A percentile compares a stretch with the other conserved stretches of the same genome.
Evolutionary conservation across 768 basidiomycete species (phyloP).

Genomic region (Aureoboletus auriporus): DNA sequence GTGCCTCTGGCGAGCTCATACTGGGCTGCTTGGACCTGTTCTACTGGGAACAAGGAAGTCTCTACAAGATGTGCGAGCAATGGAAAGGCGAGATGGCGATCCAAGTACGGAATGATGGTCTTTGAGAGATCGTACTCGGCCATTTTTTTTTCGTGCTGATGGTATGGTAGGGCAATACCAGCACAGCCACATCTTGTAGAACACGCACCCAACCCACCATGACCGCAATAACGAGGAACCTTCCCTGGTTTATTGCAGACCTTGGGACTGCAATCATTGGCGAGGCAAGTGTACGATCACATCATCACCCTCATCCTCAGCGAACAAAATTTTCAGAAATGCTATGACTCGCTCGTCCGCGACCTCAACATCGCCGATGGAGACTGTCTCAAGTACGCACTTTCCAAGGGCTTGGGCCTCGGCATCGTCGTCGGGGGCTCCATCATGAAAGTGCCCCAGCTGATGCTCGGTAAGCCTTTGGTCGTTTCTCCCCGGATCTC

Average conservation of each 20-base stretch:
- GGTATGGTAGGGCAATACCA: conserved; percentile 19
- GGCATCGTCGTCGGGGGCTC: conserved; percentile 91
- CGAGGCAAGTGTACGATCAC: conserved; percentile 44
- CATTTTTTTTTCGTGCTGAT: conserved; percentile 43
- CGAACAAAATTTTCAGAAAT: conserved; percentile 55
- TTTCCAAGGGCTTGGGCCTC: conserved; percentile 90
- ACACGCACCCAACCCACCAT: conserved; percentile 37
- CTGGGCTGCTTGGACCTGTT: conserved; percentile 84
- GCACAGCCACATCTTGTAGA: background rate
- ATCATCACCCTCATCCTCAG: background rate
- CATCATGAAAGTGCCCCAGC: conserved; percentile 95
- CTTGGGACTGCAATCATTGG: conserved; percentile 81
- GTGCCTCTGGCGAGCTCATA: conserved; percentile 97
- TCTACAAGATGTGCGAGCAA: conserved; percentile 85
- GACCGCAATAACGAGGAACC: conserved; percentile 74
- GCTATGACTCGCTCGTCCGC: conserved; percentile 86
- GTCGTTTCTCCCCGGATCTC: background rate
- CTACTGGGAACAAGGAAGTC: conserved; percentile 66
- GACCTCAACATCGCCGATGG: conserved; percentile 74
- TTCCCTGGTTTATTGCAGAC: conserved; percentile 84
- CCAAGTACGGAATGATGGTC: conserved; percentile 87
- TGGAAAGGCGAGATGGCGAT: conserved; percentile 93
- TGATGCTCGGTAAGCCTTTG: conserved; percentile 65
- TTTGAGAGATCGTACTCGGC: conserved; percentile 89
- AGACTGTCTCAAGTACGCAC: conserved; percentile 83